Conservation (phyloP, 139 green algal species). For the Pleodorina starrii region DNA sequence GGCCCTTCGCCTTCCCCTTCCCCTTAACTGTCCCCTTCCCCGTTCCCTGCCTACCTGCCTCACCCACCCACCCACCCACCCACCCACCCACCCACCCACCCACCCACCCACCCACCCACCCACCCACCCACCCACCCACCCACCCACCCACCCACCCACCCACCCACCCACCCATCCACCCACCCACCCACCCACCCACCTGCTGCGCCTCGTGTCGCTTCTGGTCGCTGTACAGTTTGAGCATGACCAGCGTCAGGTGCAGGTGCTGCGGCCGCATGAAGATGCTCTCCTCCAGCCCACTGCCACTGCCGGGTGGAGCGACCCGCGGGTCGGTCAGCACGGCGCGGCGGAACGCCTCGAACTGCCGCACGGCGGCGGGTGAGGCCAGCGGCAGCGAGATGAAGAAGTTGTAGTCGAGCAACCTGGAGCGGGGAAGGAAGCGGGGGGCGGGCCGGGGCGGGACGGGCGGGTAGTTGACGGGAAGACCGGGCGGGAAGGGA, state of each 20-base stretch:
- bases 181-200: slow-evolving; percentile 15
- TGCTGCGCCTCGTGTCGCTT: slow-evolving; percentile 52
- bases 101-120: too few relatives aligned
- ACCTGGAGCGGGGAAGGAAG: too few relatives aligned
- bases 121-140: not conserved
- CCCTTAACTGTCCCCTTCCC: too few relatives aligned
- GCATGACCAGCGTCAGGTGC: slow-evolving; percentile 75
- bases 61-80: too few relatives aligned
- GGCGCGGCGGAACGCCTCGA: slow-evolving; percentile 40
- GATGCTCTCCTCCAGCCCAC: slow-evolving; percentile 28
- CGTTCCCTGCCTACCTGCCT: too few relatives aligned
- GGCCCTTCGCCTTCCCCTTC: too few relatives aligned
- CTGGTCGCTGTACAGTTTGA: slow-evolving; percentile 77
- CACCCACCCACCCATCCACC: too few relatives aligned
- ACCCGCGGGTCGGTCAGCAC: slow-evolving; percentile 22
- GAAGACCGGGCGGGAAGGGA: too few relatives aligned
- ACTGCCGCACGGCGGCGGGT: slow-evolving; percentile 40
- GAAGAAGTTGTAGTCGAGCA: slow-evolving; percentile 65
- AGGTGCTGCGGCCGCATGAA: slow-evolving; percentile 59
- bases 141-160: not conserved
- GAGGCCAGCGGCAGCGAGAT: slow-evolving; percentile 55
- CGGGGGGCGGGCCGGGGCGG: too few relatives aligned
- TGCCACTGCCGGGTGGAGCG: not conserved
- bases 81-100: too few relatives aligned
- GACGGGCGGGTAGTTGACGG: too few relatives aligned